phyloP scores from a whole-genome alignment of 2,329 filamentous ascomycete genomes.

The Akanthomyces dipterigenus region DNA sequence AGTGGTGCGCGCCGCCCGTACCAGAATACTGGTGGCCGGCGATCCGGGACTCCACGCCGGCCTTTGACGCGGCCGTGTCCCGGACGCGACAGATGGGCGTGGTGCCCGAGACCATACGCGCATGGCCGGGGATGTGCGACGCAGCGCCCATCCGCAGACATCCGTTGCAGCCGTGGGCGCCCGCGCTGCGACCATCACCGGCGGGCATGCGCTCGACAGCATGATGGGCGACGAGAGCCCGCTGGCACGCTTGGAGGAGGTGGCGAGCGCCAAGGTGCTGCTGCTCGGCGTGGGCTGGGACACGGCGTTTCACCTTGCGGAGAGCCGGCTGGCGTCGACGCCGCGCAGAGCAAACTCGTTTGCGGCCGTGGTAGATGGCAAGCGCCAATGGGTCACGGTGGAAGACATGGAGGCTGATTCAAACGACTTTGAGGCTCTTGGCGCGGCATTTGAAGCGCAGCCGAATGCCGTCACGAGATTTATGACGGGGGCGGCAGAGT shows the following conservation, averaged over 20 bases:
- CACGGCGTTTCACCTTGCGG: constrained; percentile 14
- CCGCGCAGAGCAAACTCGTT: constrained; percentile 13
- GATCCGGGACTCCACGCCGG: constrained; percentile 14
- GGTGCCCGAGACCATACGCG: constrained; percentile 13
- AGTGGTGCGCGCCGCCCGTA: constrained; percentile 15
- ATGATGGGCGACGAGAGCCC: constrained; percentile 4
- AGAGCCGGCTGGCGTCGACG: constrained; percentile 6
- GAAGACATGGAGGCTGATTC: constrained; percentile 5
- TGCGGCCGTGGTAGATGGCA: constrained; percentile 7
- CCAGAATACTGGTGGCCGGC: constrained; percentile 15
- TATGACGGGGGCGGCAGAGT: background rate
- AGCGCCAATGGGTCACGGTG: constrained; percentile 14
- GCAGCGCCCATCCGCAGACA: constrained; percentile 18
- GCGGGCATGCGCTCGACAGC: constrained; percentile 3
- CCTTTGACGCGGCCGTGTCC: constrained; percentile 10
- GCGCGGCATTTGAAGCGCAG: constrained; percentile 2
- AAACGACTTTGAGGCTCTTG: constrained; percentile 11
- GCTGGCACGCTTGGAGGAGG: constrained; percentile 5
- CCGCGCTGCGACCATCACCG: background rate
- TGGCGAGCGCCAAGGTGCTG: constrained; percentile 10
- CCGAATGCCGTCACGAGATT: background rate
- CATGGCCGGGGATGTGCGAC: constrained; percentile 14
- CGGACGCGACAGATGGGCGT: constrained; percentile 13
- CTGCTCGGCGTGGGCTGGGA: constrained; percentile 14
- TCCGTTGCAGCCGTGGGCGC: constrained; percentile 14